These are phyloP conservation scores for Boletus patriciae DNA, from an alignment of 768 basidiomycete species.

Conservation along the genomic window DNA sequence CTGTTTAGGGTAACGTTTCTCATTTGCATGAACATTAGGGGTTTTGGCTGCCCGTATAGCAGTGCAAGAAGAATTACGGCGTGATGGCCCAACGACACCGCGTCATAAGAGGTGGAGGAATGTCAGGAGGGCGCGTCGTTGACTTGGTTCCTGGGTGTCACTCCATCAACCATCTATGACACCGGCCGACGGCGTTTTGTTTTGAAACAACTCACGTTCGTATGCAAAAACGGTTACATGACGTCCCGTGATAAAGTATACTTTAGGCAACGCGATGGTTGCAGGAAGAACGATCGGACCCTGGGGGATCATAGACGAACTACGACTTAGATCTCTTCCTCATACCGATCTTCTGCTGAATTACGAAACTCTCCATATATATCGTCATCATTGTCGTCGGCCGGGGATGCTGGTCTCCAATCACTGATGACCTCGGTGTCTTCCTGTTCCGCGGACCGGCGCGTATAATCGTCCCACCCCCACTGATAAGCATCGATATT, in stretches of 20 bases:
- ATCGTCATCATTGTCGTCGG: constrained; percentile 16
- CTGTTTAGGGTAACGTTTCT: not conserved
- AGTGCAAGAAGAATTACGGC: constrained; percentile 4
- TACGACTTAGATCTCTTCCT: constrained; percentile 29
- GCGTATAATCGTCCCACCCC: constrained; percentile 15
- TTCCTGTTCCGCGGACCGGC: constrained; percentile 7
- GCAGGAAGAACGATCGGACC: constrained; percentile 2
- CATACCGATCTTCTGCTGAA: constrained; percentile 27
- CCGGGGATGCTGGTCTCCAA: constrained; percentile 45
- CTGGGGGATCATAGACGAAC: not conserved
- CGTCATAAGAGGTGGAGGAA: constrained; percentile 2
- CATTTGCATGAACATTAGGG: not conserved
- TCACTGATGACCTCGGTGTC: constrained; percentile 42
- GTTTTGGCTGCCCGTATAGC: not conserved
- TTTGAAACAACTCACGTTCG: constrained; percentile 4
- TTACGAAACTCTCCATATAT: constrained; percentile 17
- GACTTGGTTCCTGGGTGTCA: constrained; percentile 5
- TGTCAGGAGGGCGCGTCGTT: not conserved
- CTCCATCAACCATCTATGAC: not conserved
- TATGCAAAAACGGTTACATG: constrained; percentile 9
- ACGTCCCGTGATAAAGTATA: not conserved
- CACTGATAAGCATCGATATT: constrained; percentile 18
- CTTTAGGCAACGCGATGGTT: not conserved
- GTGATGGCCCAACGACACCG: constrained; percentile 27
- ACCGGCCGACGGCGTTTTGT: not conserved